Conservation (phyloP, 495 filamentous ascomycete species). For the Tuber umbilicatum region DNA sequence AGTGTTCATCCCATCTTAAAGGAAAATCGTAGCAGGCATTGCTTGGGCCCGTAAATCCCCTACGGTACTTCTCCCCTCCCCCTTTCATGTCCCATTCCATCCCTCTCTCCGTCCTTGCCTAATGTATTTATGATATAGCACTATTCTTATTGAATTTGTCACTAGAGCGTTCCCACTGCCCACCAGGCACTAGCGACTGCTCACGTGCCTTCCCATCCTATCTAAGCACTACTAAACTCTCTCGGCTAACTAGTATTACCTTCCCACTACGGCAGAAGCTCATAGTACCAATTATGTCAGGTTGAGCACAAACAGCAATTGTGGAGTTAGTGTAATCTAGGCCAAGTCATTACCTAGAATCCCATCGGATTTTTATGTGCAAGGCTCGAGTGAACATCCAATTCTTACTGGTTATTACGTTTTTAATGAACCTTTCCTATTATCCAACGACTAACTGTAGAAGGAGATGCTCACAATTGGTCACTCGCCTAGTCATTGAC, state of each 20-base stretch:
- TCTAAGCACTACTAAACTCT: not conserved
- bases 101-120: not conserved
- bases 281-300: not conserved
- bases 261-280: not conserved
- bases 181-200: not conserved
- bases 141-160: not conserved
- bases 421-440: not conserved
- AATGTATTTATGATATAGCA: not conserved
- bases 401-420: not conserved
- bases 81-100: not conserved
- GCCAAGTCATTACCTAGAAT: not conserved
- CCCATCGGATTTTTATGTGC: not conserved
- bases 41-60: not conserved
- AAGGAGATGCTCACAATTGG: not conserved
- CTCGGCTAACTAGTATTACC: not conserved
- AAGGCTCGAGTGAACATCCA: not conserved
- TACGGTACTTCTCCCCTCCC: not conserved
- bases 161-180: not conserved
- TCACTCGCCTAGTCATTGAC: not conserved
- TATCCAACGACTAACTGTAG: not conserved
- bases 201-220: not conserved
- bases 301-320: not conserved
- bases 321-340: not conserved
- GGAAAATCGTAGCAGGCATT: not conserved
- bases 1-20: not conserved